Evolutionary conservation across 106 monocot species (phyloP).

Genomic region (Platanthera guangdongensis): DNA sequence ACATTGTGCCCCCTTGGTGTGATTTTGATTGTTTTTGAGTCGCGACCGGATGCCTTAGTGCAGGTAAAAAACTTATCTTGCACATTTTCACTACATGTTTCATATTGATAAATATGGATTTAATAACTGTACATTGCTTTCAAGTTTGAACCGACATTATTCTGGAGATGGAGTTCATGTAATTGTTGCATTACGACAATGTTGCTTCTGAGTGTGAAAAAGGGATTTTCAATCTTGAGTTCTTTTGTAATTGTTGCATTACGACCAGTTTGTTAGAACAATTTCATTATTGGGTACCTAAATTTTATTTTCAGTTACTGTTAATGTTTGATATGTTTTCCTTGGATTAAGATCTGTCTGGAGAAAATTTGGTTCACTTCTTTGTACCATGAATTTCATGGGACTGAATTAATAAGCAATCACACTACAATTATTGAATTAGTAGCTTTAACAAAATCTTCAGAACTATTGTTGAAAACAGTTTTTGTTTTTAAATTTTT

Average conservation of each 20-base stretch:
- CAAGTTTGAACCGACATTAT: neutral
- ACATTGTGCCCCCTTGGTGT: slow-evolving; percentile 78
- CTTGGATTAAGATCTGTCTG: neutral
- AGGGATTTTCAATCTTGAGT: neutral
- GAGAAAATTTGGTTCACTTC: neutral
- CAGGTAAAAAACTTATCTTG: slow-evolving; percentile 52
- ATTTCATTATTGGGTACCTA: neutral
- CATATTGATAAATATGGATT: neutral
- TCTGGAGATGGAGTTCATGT: neutral
- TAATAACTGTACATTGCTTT: neutral
- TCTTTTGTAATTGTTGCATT: too few relatives aligned
- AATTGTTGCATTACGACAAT: neutral
- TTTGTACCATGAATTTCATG: neutral
- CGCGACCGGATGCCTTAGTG: slow-evolving; percentile 93
- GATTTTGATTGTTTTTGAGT: slow-evolving; percentile 90
- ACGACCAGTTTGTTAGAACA: neutral
- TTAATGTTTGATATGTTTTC: neutral
- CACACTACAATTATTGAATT: neutral
- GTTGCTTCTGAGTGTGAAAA: neutral
- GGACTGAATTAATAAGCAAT: neutral
- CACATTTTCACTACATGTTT: neutral
- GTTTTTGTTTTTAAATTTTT: neutral
- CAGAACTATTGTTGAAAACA: neutral
- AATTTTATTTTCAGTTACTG: neutral
- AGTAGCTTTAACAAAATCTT: neutral